Conservation (phyloP, 305 asterid genomes). For the Solanum hybrid region DNA sequence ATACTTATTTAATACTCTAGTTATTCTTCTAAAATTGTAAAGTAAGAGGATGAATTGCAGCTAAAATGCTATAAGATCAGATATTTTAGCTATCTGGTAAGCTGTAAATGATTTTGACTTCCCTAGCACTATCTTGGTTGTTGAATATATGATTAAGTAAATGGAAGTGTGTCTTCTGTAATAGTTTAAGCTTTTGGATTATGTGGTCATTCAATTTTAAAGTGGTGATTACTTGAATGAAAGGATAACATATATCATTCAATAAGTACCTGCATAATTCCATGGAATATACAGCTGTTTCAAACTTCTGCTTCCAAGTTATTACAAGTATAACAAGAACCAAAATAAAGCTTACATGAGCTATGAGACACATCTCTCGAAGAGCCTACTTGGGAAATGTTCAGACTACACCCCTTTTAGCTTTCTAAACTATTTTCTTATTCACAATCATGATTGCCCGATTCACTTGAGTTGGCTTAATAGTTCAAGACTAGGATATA, state of each 20-base stretch:
- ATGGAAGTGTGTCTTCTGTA: neutral
- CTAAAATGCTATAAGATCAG: neutral
- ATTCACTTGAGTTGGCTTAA: neutral
- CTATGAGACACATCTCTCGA: neutral
- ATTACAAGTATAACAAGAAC: neutral
- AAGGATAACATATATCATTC: neutral
- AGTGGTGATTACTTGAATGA: neutral
- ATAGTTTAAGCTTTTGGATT: neutral
- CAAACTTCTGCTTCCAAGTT: neutral
- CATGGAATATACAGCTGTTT: neutral
- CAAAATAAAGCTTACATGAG: neutral
- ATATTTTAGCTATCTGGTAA: neutral
- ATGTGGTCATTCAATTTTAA: neutral
- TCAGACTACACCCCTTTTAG: neutral
- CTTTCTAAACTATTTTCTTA: neutral
- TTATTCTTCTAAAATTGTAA: neutral
- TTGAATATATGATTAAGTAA: neutral
- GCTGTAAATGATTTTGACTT: neutral
- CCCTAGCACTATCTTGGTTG: neutral
- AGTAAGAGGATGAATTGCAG: neutral
- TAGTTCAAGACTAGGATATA: neutral
- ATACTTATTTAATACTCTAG: neutral
- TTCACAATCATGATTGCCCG: neutral
- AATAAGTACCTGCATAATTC: neutral
- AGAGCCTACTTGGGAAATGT: neutral